Conservation (phyloP, 345 rosid genomes). For the Passiflora organensis region DNA sequence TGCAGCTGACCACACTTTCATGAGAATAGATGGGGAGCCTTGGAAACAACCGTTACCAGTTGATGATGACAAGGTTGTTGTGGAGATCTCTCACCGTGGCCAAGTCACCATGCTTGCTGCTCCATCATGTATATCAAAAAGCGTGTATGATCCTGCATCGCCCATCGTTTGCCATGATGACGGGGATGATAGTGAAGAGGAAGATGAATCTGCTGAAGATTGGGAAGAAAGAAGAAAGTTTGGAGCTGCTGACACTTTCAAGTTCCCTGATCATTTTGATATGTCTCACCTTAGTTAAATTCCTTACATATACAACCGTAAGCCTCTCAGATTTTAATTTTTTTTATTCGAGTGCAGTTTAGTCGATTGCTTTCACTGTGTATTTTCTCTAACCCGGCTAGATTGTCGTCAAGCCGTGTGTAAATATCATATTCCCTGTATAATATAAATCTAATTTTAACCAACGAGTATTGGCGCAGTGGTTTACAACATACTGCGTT, state of each 20-base stretch:
- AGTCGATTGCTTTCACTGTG: no score
- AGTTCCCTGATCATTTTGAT: conserved; percentile 44
- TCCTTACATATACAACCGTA: no score
- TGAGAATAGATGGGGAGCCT: conserved; percentile 77
- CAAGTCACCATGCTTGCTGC: conserved; percentile 67
- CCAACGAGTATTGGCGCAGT: no score
- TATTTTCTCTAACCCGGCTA: no score
- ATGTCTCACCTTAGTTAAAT: conserved; percentile 41
- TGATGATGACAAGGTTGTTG: conserved; percentile 49
- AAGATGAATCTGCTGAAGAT: conserved; percentile 27
- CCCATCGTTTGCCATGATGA: conserved; percentile 14
- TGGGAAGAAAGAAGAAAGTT: conserved; percentile 54
- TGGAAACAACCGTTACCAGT: conserved; percentile 73
- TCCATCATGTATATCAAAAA: conserved; percentile 41
- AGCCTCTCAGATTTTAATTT: no score
- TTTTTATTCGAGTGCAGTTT: no score
- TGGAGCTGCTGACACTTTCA: conserved; percentile 61
- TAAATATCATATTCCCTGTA: no score
- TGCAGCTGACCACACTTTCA: conserved; percentile 50
- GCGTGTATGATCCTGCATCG: conserved; percentile 35
- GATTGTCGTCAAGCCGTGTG: no score
- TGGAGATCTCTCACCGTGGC: conserved; percentile 55
- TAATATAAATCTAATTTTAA: no score
- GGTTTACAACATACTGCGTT: no score
- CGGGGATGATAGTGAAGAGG: conserved; percentile 22